Evolutionary conservation across 257 asterid species (phyloP), one percentile per base, ranked within the genome.

Genomic region (Datura wrightii): DNA sequence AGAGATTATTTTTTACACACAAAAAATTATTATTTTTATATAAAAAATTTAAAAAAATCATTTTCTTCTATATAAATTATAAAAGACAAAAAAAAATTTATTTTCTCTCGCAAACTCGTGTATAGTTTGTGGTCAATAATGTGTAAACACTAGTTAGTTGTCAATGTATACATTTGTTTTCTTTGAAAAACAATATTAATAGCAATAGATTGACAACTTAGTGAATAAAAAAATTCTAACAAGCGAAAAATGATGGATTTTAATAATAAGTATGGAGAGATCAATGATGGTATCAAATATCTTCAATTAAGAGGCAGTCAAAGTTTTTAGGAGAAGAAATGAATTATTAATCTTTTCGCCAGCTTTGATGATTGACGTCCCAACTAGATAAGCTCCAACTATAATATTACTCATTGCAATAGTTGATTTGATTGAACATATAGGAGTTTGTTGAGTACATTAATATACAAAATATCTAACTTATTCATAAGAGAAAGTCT

Each of bases 281-380:
- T 41, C 79, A 71, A 42, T n/a, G 18, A n/a, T 71, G 79, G 56
- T 44, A n/a, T 71, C 56, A 71, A 71, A 42, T 44, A 71, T 71
- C 54, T 71, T 71, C 56, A 42, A 4, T 44, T 44, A 71, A 44
- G 24, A 9, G 37, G 31, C 11, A 42, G 39, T 44, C 79, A 44
- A 71, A 71, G 79, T n/a, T 9, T 71, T 16, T 10, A n/a, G 79
- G 56, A 46, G 16, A 44, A 71, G 0, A n/a, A 18, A n/a, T 9
- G 15, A 44, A 71, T 10, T 19, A n/a, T n/a, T n/a, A 71, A 5
- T 41, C 0, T 42, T 39, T 18, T 41, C 7, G 14, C 52, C 78
- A 41, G 3, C 53, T 46, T 65, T 66, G 3, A 66, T 67, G 10
- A 19, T 67, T 6, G 76, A 67, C 52, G 48, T 67, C 50, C 50